Evolutionary conservation across 805 yeast genomes (phyloP).

Genomic region (Starmerella khaoyaiensis): DNA sequence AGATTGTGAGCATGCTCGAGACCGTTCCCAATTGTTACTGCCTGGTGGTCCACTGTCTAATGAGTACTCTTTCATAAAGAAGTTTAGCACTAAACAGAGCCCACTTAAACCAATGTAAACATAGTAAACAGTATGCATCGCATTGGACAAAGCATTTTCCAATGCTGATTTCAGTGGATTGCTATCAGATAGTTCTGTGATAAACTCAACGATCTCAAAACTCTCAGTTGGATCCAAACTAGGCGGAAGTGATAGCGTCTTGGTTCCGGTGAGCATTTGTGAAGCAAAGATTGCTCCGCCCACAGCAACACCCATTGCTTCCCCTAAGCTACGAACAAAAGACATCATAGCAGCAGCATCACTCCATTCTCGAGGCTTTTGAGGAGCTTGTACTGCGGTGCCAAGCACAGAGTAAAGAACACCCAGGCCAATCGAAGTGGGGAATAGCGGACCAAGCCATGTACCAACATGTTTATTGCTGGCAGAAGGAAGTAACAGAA

Average conservation of each 20-base stretch:
- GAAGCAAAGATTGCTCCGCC: slow-evolving; percentile 24
- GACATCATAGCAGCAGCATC: slow-evolving; percentile 24
- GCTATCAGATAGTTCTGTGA: slow-evolving; percentile 7
- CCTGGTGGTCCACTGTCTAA: slow-evolving; percentile 11
- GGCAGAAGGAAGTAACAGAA: slow-evolving; percentile 31
- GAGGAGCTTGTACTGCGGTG: slow-evolving; percentile 22
- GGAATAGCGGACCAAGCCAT: slow-evolving; percentile 35
- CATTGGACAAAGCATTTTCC: slow-evolving; percentile 10
- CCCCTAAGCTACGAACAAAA: slow-evolving; percentile 23
- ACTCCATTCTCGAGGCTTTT: slow-evolving; percentile 15
- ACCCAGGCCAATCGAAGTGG: slow-evolving; percentile 37
- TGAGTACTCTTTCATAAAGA: slow-evolving; percentile 17
- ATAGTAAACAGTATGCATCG: slow-evolving; percentile 17
- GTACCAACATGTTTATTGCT: slow-evolving; percentile 27
- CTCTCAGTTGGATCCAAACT: slow-evolving; percentile 14
- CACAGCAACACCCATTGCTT: slow-evolving; percentile 24
- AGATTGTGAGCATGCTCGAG: too few species aligned
- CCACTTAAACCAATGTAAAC: slow-evolving; percentile 18
- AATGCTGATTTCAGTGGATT: slow-evolving; percentile 4
- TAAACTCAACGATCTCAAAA: slow-evolving; percentile 12
- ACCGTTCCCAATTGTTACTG: too few species aligned
- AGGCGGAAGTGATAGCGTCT: neutral
- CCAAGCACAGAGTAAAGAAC: slow-evolving; percentile 32
- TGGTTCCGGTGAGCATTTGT: slow-evolving; percentile 6
- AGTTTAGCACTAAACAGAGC: slow-evolving; percentile 13